Base-by-base conservation (phyloP, 2,329 filamentous ascomycete genomes). In the Aspergillus spinulosporus region DNA sequence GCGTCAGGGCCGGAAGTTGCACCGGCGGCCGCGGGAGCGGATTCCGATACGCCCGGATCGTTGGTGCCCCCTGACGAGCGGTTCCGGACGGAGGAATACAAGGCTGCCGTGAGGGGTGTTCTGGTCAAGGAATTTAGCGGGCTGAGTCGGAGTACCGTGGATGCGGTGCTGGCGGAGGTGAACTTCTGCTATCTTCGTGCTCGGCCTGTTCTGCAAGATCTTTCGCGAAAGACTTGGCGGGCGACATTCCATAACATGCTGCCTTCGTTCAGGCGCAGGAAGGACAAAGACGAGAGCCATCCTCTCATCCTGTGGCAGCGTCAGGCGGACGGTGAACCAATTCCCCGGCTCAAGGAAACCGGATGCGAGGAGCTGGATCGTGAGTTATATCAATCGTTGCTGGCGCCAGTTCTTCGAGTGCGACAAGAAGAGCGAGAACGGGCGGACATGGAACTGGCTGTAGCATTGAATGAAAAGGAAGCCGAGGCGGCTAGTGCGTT, bases 91-190 rank as follows among this genome's bases (percentile, higher is more conserved):
- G 67, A 71, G 21, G 68, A 71, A 26, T 80, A 80, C 59, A 78
- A 76, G 56, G 58, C 63, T 52, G 71, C 74, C 5, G 76, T 76
- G 42, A 75, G 70, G 56, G 48, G 60, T 31, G 63, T 64, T n/a
- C 63, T 80, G 45, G 59, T 61, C 34, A 73, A 74, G 52, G 78
- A 80, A 60, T 80, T 79, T 61, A 72, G 67, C 52, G 64, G 64
- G 1, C 58, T 80, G 42, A 78, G 72, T 59, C 73, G 68, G 56
- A 79, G 76, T 63, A 71, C 74, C 1, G 64, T 80, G 9, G 75
- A 79, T 29, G 78, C 72, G 14, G 77, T 80, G 5, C 64, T 80
- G 26, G 78, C 78, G 2, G 78, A 80, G 59, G 72, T 71, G 31
- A 80, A 80, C 54, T 77, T 74, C 57, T 77, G 74, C 29, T 80